Evolutionary conservation across 129 eudicot species (phyloP), one percentile per base, ranked within the genome.

Genomic region (Saposhnikovia divaricata): DNA sequence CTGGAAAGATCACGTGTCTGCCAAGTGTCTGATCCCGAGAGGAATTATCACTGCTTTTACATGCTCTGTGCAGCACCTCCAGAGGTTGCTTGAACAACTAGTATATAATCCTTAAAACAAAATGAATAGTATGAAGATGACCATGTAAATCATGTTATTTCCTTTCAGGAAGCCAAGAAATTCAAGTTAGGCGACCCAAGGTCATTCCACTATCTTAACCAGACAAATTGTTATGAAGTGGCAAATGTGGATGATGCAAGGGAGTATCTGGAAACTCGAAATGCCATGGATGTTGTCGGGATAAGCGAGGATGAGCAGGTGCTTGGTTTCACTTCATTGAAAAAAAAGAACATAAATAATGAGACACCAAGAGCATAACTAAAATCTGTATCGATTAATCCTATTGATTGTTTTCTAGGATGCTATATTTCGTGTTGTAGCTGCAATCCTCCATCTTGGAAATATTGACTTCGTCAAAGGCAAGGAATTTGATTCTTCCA

Each of bases 31-130:
- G 97, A 95, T 79, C 99, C 99, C 2, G 99, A 95, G 82, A 90
- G 99, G 85, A 95, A 95, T 81, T 95, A 95, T 84, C 99, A 95
- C 79, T 92, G 97, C 81, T 95, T 95, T 82, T 95, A 95, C 85
- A 93, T 95, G 97, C 97, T 95, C 38, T 95, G 99, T 82, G 90
- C 99, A 72, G 99, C 99, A 80, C 97, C 99, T 27, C 89, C 93
- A 1, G 99, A 95, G 99, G 99, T 95, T 45, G 82, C 1, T 63
- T 79, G 45, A 83, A 46, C 48, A 70, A 23, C 31, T 63, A 73
- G 39, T 44, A 75, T 46, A 42, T n/a, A 46, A 27, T 46, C n/a
- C 77, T 73, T 14, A 75, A 74, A 27, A 44, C 40, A 25, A 43
- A 38, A 43, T 74, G 48, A 42, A 46, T 46, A 46, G 31, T 5